Evolutionary conservation across 2,329 filamentous ascomycete genomes (phyloP).

Genomic region (Penicillium sp.): DNA sequence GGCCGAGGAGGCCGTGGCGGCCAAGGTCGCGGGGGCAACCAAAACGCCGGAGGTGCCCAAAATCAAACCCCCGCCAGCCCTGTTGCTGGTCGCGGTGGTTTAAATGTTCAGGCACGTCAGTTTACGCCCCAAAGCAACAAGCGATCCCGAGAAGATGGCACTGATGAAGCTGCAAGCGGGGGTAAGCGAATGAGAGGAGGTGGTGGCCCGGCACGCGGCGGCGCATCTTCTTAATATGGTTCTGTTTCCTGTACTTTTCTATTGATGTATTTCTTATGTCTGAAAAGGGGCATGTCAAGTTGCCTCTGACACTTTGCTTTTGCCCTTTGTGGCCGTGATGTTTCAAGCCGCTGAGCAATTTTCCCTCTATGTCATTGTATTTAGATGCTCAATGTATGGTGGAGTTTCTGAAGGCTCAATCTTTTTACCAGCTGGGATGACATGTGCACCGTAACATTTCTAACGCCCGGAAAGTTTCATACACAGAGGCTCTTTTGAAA

Average conservation of each 20-base stretch:
- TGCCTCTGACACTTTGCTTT: slow-evolving; percentile 3
- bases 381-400: slow-evolving; percentile 28
- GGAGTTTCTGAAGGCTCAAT: slow-evolving; percentile 19
- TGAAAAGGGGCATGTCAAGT: background rate
- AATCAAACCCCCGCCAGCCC: slow-evolving; percentile 36
- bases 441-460: too few species aligned
- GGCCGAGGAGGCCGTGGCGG: slow-evolving; percentile 53
- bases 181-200: slow-evolving; percentile 58
- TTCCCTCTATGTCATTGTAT: slow-evolving; percentile 26
- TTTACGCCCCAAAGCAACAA: slow-evolving; percentile 65
- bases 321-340: background rate
- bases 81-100: slow-evolving; percentile 43
- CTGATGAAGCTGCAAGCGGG: slow-evolving; percentile 45
- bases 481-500: background rate
- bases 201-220: slow-evolving; percentile 40
- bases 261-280: slow-evolving; percentile 20
- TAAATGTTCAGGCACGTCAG: slow-evolving; percentile 59
- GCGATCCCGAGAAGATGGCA: slow-evolving; percentile 60
- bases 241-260: slow-evolving; percentile 18
- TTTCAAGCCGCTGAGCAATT: background rate
- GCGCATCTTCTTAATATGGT: slow-evolving; percentile 29
- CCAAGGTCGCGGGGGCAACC: slow-evolving; percentile 46
- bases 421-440: background rate
- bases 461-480: too few species aligned
- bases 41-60: slow-evolving; percentile 40